These are phyloP conservation scores for Colletotrichum simmondsii DNA, from an alignment of 2,329 filamentous ascomycete genomes.

Conservation along the genomic window DNA sequence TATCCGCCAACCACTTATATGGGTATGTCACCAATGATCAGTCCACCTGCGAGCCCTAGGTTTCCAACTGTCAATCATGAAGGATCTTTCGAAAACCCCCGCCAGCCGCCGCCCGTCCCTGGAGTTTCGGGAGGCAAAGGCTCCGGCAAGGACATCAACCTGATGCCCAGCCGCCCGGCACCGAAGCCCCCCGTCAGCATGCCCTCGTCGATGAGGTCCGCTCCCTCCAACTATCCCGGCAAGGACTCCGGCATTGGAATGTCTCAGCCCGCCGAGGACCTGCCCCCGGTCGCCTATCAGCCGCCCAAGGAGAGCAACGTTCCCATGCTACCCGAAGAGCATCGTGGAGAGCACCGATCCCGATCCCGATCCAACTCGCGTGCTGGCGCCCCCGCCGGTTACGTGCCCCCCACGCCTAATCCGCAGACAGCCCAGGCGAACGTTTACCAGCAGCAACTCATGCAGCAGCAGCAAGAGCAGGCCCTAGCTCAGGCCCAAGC, in stretches of 20 bases:
- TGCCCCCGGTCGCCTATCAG: slow-evolving; percentile 54
- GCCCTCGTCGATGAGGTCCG: slow-evolving; percentile 59
- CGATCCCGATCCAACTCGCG: slow-evolving; percentile 77
- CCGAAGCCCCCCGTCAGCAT: slow-evolving; percentile 83
- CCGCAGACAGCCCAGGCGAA: slow-evolving; percentile 53
- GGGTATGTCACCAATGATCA: slow-evolving; percentile 73
- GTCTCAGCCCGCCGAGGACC: slow-evolving; percentile 68
- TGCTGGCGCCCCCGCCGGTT: slow-evolving; percentile 62
- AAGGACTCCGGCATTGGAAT: slow-evolving; percentile 74
- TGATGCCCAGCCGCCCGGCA: slow-evolving; percentile 85
- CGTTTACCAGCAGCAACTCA: slow-evolving; percentile 70
- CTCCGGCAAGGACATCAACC: slow-evolving; percentile 64
- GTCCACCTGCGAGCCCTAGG: slow-evolving; percentile 84
- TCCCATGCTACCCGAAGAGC: slow-evolving; percentile 73
- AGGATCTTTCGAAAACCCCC: slow-evolving; percentile 96
- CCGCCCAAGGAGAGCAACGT: slow-evolving; percentile 62
- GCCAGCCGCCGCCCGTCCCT: slow-evolving; percentile 91
- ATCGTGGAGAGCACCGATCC: slow-evolving; percentile 42
- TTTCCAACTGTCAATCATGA: slow-evolving; percentile 87
- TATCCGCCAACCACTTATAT: slow-evolving; percentile 66
- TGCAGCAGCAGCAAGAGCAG: slow-evolving; percentile 88
- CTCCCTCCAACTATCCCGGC: slow-evolving; percentile 65
- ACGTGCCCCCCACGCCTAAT: slow-evolving; percentile 57
- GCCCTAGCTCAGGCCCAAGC: slow-evolving; percentile 84
- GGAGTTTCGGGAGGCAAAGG: slow-evolving; percentile 58